A percentile compares a stretch with the other conserved stretches of the same genome.
These are phyloP conservation scores for Penicillium sp. DNA, from an alignment of 2,329 filamentous ascomycete species.

Conservation along the genomic window DNA sequence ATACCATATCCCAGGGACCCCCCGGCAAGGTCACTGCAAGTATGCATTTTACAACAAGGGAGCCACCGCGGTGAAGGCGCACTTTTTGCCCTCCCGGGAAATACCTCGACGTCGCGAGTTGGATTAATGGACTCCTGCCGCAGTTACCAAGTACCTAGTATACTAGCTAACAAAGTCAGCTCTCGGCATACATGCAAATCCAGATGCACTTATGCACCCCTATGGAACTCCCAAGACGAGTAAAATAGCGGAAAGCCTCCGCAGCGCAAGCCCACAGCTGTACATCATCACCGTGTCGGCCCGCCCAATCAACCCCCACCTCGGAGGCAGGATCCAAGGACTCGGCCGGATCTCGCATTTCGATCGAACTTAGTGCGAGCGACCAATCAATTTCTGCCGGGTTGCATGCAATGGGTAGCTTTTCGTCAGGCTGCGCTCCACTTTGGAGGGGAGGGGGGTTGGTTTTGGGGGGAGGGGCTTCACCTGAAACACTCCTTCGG, in stretches of 20 bases:
- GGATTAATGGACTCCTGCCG: not conserved
- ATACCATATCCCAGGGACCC: not conserved
- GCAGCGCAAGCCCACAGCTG: constrained; percentile 1
- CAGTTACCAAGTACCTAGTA: not conserved
- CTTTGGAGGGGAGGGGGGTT: not conserved
- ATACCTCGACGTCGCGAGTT: not conserved
- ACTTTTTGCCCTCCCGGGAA: not conserved
- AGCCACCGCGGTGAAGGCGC: not conserved
- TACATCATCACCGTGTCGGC: constrained; percentile 1
- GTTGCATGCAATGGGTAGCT: not conserved
- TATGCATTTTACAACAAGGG: not conserved
- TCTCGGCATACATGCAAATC: not conserved
- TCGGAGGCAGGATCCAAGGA: not conserved
- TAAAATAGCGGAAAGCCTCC: not conserved
- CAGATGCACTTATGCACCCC: not conserved
- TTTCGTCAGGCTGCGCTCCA: constrained; percentile 23
- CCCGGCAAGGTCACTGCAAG: not conserved
- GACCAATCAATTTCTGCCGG: constrained; percentile 11
- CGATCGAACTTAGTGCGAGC: constrained; percentile 13
- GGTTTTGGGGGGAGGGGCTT: not conserved
- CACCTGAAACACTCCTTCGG: constrained; percentile 25
- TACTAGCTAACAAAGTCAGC: not conserved
- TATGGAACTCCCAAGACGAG: not conserved
- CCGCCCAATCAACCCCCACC: not conserved
- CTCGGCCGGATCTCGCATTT: constrained; percentile 24